These are phyloP conservation scores for Colletotrichum sp. DNA, from an alignment of 2,329 filamentous ascomycete species.

Conservation along the genomic window DNA sequence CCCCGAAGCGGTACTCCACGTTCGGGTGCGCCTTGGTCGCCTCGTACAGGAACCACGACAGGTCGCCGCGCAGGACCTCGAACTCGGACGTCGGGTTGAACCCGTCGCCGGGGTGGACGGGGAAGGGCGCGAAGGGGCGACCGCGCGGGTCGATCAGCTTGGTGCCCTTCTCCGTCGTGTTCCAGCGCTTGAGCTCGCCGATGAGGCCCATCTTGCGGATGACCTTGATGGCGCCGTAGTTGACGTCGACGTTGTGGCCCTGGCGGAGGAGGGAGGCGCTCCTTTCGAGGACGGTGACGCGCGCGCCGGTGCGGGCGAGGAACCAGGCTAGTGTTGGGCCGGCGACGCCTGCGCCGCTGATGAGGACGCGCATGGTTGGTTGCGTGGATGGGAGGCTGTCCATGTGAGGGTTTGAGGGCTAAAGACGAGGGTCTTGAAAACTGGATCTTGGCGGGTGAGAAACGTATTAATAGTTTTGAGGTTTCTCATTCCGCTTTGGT, in stretches of 20 bases:
- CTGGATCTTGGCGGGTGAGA: neutral
- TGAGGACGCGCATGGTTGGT: neutral
- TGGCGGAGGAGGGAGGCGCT: neutral
- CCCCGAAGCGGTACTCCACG: slow-evolving; percentile 31
- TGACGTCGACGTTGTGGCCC: slow-evolving; percentile 12
- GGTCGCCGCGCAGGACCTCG: slow-evolving; percentile 64
- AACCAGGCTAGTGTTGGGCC: slow-evolving; percentile 3
- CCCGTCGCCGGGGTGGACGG: slow-evolving; percentile 44
- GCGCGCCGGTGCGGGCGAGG: neutral
- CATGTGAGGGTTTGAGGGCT: neutral
- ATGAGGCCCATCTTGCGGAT: slow-evolving; percentile 39
- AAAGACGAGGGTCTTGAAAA: too few species aligned
- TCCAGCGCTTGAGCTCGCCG: slow-evolving; percentile 35
- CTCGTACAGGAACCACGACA: slow-evolving; percentile 55
- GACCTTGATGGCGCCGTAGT: slow-evolving; percentile 40
- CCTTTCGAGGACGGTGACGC: neutral
- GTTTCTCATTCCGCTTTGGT: neutral
- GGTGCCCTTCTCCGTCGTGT: slow-evolving; percentile 53
- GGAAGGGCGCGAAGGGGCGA: slow-evolving; percentile 39
- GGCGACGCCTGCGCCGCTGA: slow-evolving; percentile 23
- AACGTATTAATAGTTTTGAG: neutral
- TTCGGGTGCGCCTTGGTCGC: slow-evolving; percentile 24
- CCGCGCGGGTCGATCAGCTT: slow-evolving; percentile 47
- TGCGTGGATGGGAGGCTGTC: neutral
- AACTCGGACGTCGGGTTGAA: slow-evolving; percentile 55